phyloP scores from a whole-genome alignment of 768 basidiomycete genomes.

The Termitomyces sp. region DNA sequence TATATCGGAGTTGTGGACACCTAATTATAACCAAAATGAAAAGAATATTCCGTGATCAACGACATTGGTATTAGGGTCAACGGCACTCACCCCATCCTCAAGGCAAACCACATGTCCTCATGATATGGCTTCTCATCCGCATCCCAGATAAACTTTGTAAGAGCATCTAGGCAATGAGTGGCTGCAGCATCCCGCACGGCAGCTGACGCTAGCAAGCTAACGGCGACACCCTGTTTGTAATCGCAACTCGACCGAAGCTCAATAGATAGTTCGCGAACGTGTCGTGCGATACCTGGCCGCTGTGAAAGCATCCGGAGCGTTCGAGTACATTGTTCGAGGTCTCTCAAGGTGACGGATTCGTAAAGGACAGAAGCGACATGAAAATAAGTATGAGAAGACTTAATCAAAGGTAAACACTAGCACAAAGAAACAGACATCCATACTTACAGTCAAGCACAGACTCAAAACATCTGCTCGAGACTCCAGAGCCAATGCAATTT shows the following conservation, averaged over 20 bases:
- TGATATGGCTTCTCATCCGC: conserved; percentile 61
- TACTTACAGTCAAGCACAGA: conserved; percentile 57
- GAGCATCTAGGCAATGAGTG: conserved; percentile 52
- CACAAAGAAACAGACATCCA: not conserved
- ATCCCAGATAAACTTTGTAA: conserved; percentile 68
- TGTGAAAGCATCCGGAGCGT: conserved; percentile 64
- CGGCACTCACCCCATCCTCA: conserved; percentile 55
- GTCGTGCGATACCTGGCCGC: conserved; percentile 57
- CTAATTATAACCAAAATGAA: conserved; percentile 27
- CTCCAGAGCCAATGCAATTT: conserved; percentile 54
- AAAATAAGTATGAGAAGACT: conserved; percentile 55
- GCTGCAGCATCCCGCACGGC: conserved; percentile 49
- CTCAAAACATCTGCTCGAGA: conserved; percentile 52
- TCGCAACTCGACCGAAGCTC: conserved; percentile 30
- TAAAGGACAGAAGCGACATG: conserved; percentile 60
- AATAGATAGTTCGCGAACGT: conserved; percentile 58
- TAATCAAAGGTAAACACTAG: not conserved
- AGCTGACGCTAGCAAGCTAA: conserved; percentile 41
- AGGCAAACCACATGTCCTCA: conserved; percentile 77
- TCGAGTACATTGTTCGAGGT: conserved; percentile 52
- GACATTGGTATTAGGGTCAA: not conserved
- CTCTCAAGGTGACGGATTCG: conserved; percentile 48
- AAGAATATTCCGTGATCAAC: not conserved
- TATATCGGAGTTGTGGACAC: conserved; percentile 60
- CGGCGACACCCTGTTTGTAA: conserved; percentile 18